phyloP scores from a whole-genome alignment of 1,284 basidiomycete species.

The Ganoderma lingzhi region DNA sequence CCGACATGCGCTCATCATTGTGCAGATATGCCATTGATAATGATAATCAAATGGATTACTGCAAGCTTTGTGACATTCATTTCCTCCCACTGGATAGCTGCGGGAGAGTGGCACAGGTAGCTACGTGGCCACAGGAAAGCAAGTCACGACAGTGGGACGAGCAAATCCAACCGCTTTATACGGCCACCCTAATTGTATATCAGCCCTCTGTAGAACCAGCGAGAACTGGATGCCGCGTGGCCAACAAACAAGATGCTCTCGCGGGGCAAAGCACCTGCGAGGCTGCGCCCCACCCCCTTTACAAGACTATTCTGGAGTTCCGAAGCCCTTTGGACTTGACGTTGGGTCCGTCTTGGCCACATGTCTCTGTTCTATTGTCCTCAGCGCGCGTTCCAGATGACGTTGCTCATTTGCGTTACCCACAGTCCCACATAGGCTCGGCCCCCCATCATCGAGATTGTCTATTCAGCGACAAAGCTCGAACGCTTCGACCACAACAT shows the following conservation, averaged over 20 bases:
- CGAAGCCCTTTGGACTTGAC: background rate
- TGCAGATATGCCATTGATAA: background rate
- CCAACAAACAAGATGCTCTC: background rate
- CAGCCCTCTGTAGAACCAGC: background rate
- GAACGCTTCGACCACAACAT: background rate
- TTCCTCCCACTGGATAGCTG: background rate
- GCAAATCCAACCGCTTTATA: background rate
- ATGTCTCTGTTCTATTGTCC: conserved; percentile 2
- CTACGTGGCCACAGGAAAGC: background rate
- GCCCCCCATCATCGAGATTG: background rate
- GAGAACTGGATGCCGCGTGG: background rate
- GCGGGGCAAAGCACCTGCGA: background rate
- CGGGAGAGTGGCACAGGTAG: background rate
- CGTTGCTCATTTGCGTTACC: background rate
- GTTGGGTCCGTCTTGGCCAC: background rate
- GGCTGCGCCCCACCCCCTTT: background rate
- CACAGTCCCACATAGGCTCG: background rate
- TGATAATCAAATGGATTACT: background rate
- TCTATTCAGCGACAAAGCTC: background rate
- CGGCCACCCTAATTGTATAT: background rate
- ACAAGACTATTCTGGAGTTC: conserved; percentile 5
- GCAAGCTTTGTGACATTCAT: background rate
- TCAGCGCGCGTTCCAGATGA: background rate
- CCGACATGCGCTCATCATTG: background rate
- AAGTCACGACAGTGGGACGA: background rate